Conservation (phyloP, 2,329 filamentous ascomycete genomes). For the Fusarium sacchari region DNA sequence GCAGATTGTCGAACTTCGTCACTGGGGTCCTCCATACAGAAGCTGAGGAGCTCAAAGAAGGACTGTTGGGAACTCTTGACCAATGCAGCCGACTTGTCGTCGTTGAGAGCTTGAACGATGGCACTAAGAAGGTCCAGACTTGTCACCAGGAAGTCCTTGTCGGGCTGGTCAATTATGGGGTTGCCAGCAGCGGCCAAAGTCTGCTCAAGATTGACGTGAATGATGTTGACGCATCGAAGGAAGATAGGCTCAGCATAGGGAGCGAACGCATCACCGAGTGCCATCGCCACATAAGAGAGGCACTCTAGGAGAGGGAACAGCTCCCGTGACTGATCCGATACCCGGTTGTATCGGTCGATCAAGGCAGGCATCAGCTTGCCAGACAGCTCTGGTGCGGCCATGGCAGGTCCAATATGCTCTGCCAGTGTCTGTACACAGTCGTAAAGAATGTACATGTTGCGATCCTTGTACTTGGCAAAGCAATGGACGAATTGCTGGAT, state of each 20-base stretch:
- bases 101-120: conserved; percentile 88
- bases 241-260: conserved; percentile 91
- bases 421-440: conserved; percentile 98
- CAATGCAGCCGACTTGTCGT: conserved; percentile 77
- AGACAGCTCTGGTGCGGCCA: conserved; percentile 84
- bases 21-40: conserved; percentile 90
- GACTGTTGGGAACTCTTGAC: conserved; percentile 79
- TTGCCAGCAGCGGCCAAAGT: conserved; percentile 76
- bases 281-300: conserved; percentile 90
- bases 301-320: conserved; percentile 97
- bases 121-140: conserved; percentile 93
- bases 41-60: conserved; percentile 89
- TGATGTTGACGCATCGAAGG: conserved; percentile 86
- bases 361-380: conserved; percentile 91
- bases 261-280: conserved; percentile 82
- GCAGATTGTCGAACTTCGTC: conserved; percentile 97
- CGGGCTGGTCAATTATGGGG: conserved; percentile 76
- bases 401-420: conserved; percentile 84
- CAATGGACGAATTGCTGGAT: conserved; percentile 91
- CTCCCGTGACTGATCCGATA: conserved; percentile 89
- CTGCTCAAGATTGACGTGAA: conserved; percentile 90
- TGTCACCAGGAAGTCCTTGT: conserved; percentile 97
- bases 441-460: conserved; percentile 98
- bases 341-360: conserved; percentile 86
- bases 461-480: conserved; percentile 96